These are phyloP conservation scores for Schwanniomyces pseudopolymorphus DNA, from an alignment of 805 yeast species.

Conservation along the genomic window DNA sequence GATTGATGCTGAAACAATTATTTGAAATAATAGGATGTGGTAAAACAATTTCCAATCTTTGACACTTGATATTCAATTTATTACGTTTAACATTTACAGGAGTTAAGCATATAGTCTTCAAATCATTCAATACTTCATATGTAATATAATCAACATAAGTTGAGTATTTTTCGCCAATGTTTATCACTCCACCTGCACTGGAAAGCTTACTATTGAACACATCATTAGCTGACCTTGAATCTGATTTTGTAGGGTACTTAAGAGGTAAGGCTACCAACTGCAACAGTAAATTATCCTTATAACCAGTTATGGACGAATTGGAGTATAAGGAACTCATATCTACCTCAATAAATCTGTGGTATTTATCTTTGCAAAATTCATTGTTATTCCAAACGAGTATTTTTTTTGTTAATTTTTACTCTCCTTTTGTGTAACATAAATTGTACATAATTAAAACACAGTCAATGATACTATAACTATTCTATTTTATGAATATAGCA, in stretches of 20 bases:
- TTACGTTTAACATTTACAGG: constrained; percentile 40
- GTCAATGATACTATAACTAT: not conserved
- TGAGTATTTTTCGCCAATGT: constrained; percentile 16
- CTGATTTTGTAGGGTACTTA: constrained; percentile 15
- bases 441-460: not conserved
- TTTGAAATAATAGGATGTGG: constrained; percentile 20
- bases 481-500: constrained; percentile 17
- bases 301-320: constrained; percentile 19
- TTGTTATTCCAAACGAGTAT: not conserved
- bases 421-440: constrained; percentile 6
- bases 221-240: constrained; percentile 18
- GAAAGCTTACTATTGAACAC: constrained; percentile 18
- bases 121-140: constrained; percentile 30
- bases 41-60: constrained; percentile 29
- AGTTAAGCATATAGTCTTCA: constrained; percentile 30
- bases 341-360: not conserved
- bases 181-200: constrained; percentile 21
- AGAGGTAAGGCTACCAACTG: constrained; percentile 22
- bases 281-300: constrained; percentile 14
- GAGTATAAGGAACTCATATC: constrained; percentile 10
- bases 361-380: no score
- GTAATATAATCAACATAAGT: constrained; percentile 27
- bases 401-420: not conserved
- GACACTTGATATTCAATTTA: constrained; percentile 30
- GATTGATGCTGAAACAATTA: constrained; percentile 14